A percentile compares a stretch with the other conserved stretches of the same genome.
Evolutionary conservation across 352 stramenopile genomes (phyloP).

Genomic region (Phytophthora pini): DNA sequence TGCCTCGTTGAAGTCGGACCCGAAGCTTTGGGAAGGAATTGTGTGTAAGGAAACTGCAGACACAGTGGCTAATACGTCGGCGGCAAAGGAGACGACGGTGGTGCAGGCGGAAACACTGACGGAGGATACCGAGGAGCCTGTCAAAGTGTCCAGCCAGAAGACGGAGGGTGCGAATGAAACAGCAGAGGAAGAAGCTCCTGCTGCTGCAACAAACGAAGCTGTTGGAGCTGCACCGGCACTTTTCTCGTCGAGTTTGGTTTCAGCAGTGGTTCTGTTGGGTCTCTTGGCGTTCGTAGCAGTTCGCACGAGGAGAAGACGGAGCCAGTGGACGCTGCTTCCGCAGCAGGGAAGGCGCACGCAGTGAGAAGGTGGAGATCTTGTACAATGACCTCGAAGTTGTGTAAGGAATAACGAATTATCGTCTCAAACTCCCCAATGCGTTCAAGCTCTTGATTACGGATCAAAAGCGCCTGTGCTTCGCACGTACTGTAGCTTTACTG

Average conservation of each 20-base stretch:
- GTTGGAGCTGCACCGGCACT: slow-evolving; percentile 1
- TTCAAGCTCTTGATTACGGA: no score
- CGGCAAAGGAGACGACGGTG: not conserved
- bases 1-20: slow-evolving; percentile 25
- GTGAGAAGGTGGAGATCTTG: slow-evolving; percentile 2
- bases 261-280: slow-evolving; percentile 8
- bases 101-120: not conserved
- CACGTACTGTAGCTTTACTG: no score
- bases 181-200: slow-evolving; percentile 3
- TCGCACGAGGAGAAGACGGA: slow-evolving; percentile 21
- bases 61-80: slow-evolving; percentile 3
- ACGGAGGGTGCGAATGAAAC: slow-evolving; percentile 26
- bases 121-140: not conserved
- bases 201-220: slow-evolving; percentile 1
- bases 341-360: slow-evolving; percentile 27
- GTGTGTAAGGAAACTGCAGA: slow-evolving; percentile 17
- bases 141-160: slow-evolving; percentile 19
- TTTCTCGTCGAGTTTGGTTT: slow-evolving; percentile 19
- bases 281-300: slow-evolving; percentile 19
- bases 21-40: slow-evolving; percentile 31
- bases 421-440: not conserved
- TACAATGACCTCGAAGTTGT: slow-evolving; percentile 3
- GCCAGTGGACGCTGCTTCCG: slow-evolving; percentile 25
- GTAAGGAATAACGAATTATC: slow-evolving; percentile 1
- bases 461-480: no score